Conservation (phyloP, 2,329 filamentous ascomycete genomes). For the Pseudopithomyces maydicus region DNA sequence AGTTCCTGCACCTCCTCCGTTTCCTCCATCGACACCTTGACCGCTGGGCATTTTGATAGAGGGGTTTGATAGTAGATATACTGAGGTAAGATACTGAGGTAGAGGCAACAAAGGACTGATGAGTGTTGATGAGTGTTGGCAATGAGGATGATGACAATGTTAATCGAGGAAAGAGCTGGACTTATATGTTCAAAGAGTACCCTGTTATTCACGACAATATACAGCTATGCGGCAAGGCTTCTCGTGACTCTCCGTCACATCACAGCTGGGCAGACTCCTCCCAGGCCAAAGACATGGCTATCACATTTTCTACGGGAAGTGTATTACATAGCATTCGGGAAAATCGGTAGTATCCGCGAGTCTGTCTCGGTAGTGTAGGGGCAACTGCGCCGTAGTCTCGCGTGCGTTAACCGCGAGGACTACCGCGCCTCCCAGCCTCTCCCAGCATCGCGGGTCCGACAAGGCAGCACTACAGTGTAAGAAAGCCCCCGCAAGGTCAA, state of each 20-base stretch:
- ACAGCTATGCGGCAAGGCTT: background rate
- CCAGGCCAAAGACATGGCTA: slow-evolving; percentile 1
- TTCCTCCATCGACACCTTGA: background rate
- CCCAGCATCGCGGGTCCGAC: background rate
- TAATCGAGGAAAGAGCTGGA: background rate
- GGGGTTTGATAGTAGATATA: background rate
- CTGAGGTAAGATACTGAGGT: background rate
- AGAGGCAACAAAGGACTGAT: background rate
- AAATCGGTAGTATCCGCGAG: background rate
- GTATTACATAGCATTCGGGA: background rate
- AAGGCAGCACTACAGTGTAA: background rate
- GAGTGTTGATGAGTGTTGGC: background rate
- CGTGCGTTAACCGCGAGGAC: background rate
- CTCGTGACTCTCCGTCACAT: background rate
- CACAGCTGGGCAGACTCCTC: slow-evolving; percentile 2
- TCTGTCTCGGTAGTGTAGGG: no score
- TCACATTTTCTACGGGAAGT: background rate
- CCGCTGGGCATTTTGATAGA: background rate
- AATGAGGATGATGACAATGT: background rate
- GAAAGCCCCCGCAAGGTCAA: background rate
- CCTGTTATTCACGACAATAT: background rate
- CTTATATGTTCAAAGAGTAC: background rate
- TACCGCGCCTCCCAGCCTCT: background rate
- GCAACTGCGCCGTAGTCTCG: background rate
- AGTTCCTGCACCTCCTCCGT: background rate